These are phyloP conservation scores for Coemansia sp. DNA, from an alignment of 192 early-diverging fungal genomes.

Conservation along the genomic window DNA sequence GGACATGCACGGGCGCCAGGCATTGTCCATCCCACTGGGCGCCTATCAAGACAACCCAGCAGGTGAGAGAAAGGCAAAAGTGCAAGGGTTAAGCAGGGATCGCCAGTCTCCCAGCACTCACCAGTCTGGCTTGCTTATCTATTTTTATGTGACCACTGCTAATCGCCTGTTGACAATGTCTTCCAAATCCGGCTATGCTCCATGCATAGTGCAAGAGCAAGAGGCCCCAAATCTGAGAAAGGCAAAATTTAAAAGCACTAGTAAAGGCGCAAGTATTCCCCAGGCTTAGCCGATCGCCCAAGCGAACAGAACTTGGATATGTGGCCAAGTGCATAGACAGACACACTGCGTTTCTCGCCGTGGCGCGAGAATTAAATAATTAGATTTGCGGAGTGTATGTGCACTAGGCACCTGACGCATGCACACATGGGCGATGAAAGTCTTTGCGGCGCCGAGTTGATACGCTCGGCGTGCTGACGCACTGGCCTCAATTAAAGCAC, in stretches of 20 bases:
- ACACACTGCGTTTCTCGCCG: not conserved
- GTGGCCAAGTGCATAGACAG: conserved; percentile 1
- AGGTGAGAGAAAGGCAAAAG: not conserved
- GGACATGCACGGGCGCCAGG: not conserved
- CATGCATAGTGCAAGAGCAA: not conserved
- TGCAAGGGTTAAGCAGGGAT: not conserved
- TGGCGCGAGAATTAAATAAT: not conserved
- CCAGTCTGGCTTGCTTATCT: not conserved
- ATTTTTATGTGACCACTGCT: not conserved
- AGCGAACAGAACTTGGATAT: not conserved
- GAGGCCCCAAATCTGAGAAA: not conserved
- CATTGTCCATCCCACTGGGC: not conserved
- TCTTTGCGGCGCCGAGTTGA: not conserved
- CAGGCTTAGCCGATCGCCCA: not conserved
- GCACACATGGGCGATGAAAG: not conserved
- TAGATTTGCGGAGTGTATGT: not conserved
- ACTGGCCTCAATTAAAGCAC: conserved; percentile 4
- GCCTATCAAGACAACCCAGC: not conserved
- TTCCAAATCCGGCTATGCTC: not conserved
- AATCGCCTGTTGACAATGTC: not conserved
- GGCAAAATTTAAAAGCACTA: not conserved
- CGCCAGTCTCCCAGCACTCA: not conserved
- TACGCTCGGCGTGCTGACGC: too few relatives aligned
- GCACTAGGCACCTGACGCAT: not conserved
- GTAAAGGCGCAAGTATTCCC: not conserved